Evolutionary conservation across 495 filamentous ascomycete genomes (phyloP).

Genomic region (Glonium stellatum): DNA sequence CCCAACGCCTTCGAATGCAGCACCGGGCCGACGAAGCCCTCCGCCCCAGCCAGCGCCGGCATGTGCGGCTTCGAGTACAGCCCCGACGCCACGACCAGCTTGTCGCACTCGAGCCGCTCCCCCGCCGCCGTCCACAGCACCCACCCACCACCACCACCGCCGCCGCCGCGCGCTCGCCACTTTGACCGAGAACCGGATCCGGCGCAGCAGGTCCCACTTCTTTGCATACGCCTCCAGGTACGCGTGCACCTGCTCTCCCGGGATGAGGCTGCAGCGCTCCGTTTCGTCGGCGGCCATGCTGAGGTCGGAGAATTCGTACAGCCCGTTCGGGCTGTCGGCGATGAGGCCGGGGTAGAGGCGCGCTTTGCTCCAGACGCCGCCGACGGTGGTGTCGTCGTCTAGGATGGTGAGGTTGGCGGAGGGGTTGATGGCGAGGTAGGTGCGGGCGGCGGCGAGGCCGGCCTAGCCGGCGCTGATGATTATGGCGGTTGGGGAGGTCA

Average conservation of each 20-base stretch:
- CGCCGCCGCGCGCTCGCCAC: conserved; percentile 8
- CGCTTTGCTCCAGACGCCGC: conserved; percentile 8
- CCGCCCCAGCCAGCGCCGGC: conserved; percentile 2
- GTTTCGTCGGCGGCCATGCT: conserved; percentile 2
- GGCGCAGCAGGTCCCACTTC: conserved; percentile 10
- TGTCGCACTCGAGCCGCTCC: conserved; percentile 7
- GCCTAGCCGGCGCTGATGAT: conserved; percentile 72
- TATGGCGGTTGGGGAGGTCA: conserved; percentile 8
- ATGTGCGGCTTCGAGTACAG: conserved; percentile 7
- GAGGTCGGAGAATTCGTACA: conserved; percentile 12
- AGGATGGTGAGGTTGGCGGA: conserved; percentile 7
- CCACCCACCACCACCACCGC: background rate
- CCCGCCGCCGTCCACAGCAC: background rate
- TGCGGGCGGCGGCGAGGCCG: conserved; percentile 57
- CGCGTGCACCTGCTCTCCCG: conserved; percentile 6
- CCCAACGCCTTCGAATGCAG: conserved; percentile 13
- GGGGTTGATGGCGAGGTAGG: conserved; percentile 8
- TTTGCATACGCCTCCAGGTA: conserved; percentile 9
- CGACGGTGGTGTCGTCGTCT: conserved; percentile 12
- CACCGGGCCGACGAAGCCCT: background rate
- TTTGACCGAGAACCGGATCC: background rate
- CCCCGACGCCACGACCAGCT: conserved; percentile 10
- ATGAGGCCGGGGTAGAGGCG: conserved; percentile 12
- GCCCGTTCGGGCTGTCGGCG: conserved; percentile 7
- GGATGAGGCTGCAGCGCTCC: conserved; percentile 1